These are phyloP conservation scores for Scleromitrula shiraiana DNA, from an alignment of 2,329 filamentous ascomycete species.

Conservation along the genomic window DNA sequence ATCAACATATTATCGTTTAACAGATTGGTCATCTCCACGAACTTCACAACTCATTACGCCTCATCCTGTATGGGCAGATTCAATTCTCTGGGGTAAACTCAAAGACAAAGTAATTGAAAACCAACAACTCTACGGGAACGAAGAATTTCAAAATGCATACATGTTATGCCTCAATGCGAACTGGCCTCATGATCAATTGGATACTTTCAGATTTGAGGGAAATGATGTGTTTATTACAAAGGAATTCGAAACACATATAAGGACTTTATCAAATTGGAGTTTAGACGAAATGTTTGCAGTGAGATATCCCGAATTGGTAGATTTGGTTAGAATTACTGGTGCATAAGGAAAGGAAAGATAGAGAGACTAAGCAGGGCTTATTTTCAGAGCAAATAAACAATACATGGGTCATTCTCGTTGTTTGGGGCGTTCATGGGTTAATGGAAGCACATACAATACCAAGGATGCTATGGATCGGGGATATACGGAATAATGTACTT, in stretches of 20 bases:
- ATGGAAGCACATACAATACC: slow-evolving; percentile 3
- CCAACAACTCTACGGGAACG: slow-evolving; percentile 32
- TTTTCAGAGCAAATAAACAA: neutral
- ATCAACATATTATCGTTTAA: slow-evolving; percentile 18
- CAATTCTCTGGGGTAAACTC: slow-evolving; percentile 32
- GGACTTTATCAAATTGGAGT: slow-evolving; percentile 21
- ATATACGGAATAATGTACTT: too few relatives aligned
- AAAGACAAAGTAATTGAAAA: slow-evolving; percentile 31
- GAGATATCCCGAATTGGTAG: slow-evolving; percentile 23
- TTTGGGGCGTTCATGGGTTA: neutral
- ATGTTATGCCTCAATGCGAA: slow-evolving; percentile 30
- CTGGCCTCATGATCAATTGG: slow-evolving; percentile 27
- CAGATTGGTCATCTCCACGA: slow-evolving; percentile 18
- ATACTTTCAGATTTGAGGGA: slow-evolving; percentile 17
- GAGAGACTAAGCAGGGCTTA: neutral
- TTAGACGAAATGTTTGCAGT: slow-evolving; percentile 21
- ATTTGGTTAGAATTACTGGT: neutral
- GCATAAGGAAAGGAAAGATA: neutral
- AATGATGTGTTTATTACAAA: slow-evolving; percentile 18
- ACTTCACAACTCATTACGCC: slow-evolving; percentile 28
- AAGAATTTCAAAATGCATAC: slow-evolving; percentile 33
- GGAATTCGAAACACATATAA: slow-evolving; percentile 18
- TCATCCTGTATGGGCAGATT: slow-evolving; percentile 27
- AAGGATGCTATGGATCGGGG: too few relatives aligned
- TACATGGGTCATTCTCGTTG: neutral